These are phyloP conservation scores for Termitomyces sp. DNA, from an alignment of 768 basidiomycete genomes.

Conservation along the genomic window DNA sequence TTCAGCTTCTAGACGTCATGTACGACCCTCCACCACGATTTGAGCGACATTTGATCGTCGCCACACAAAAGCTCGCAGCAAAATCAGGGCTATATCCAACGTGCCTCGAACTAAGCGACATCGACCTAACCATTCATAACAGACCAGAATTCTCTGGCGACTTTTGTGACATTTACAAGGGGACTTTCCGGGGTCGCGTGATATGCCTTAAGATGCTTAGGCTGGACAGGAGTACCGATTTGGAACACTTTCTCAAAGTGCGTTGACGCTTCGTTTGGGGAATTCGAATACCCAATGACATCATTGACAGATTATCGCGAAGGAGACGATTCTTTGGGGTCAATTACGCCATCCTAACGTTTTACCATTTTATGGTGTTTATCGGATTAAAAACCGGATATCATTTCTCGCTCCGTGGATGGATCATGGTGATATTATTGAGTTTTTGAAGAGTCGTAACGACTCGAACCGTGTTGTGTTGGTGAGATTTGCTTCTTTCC, in stretches of 20 bases:
- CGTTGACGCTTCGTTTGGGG: too few relatives aligned
- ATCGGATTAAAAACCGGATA: background rate
- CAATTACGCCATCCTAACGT: slow-evolving; percentile 11
- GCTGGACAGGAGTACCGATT: background rate
- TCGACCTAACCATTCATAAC: background rate
- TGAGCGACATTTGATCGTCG: slow-evolving; percentile 3
- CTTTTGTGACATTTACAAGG: slow-evolving; percentile 6
- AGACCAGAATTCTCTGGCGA: background rate
- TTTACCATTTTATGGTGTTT: slow-evolving; percentile 11
- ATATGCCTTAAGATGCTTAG: slow-evolving; percentile 3
- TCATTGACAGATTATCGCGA: slow-evolving; percentile 5
- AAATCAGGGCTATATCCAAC: background rate
- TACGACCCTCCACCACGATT: slow-evolving; percentile 7
- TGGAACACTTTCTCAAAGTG: slow-evolving; percentile 1
- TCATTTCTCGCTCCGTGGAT: slow-evolving; percentile 8
- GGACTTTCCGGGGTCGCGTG: background rate
- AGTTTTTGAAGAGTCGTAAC: background rate
- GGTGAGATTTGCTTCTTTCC: background rate
- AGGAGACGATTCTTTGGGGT: slow-evolving; percentile 10
- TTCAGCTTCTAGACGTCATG: slow-evolving; percentile 8
- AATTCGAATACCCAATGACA: background rate
- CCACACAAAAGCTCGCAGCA: slow-evolving; percentile 3
- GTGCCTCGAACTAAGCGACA: background rate
- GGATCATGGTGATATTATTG: background rate
- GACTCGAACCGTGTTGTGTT: slow-evolving; percentile 5